phyloP scores from a whole-genome alignment of 1,284 basidiomycete species.

The Rhodotorula sp. region DNA sequence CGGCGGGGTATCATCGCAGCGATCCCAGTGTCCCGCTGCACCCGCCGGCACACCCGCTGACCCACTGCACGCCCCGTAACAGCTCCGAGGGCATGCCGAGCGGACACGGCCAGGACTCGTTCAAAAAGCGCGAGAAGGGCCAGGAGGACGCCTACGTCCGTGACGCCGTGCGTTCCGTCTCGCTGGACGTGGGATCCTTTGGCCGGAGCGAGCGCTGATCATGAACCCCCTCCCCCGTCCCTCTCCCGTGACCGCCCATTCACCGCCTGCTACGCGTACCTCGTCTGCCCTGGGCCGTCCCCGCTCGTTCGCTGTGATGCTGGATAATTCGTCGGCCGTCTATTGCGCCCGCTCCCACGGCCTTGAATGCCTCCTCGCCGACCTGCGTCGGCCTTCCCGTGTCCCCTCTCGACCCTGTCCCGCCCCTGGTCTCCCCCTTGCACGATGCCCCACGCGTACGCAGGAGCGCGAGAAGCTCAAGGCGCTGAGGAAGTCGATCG shows the following conservation, averaged over 20 bases:
- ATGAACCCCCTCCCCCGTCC: background rate
- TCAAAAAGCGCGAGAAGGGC: conserved; percentile 40
- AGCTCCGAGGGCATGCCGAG: conserved; percentile 33
- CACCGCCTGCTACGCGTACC: no score
- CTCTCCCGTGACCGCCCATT: background rate
- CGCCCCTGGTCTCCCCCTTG: background rate
- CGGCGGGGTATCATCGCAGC: no score
- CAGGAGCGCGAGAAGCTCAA: conserved; percentile 42
- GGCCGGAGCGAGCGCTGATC: background rate
- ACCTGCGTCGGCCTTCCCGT: background rate
- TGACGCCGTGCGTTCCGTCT: conserved; percentile 18
- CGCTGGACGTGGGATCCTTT: no score
- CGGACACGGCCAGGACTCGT: conserved; percentile 17
- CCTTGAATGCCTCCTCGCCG: no score
- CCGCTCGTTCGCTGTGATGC: no score
- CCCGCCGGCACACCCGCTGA: background rate
- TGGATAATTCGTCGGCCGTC: no score
- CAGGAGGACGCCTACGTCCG: conserved; percentile 38
- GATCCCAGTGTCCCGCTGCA: background rate
- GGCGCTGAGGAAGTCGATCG: conserved; percentile 40
- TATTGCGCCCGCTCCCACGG: no score
- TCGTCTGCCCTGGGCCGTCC: no score
- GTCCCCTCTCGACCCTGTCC: no score
- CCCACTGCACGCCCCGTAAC: background rate
- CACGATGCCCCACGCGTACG: no score